Evolutionary conservation across 2,329 filamentous ascomycete species (phyloP).

Genomic region (Colletotrichum sojae): DNA sequence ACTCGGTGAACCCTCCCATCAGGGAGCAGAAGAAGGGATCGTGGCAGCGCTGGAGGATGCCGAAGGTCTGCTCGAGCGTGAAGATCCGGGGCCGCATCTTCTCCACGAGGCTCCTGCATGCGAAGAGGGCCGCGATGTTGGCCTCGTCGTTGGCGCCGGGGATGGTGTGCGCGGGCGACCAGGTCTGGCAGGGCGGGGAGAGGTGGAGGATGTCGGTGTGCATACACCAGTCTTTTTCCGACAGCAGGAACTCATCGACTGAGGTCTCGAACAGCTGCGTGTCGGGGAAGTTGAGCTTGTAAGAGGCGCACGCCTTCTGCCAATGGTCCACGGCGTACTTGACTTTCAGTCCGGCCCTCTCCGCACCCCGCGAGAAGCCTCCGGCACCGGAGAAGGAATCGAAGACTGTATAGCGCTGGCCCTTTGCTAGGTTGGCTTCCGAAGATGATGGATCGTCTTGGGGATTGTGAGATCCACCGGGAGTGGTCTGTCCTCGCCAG

Average conservation of each 20-base stretch:
- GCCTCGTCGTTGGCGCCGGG: slow-evolving; percentile 71
- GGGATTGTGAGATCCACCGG: slow-evolving; percentile 52
- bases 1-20: slow-evolving; percentile 73
- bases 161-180: slow-evolving; percentile 79
- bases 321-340: slow-evolving; percentile 76
- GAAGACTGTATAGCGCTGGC: slow-evolving; percentile 74
- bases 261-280: slow-evolving; percentile 63
- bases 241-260: slow-evolving; percentile 64
- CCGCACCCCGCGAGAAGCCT: slow-evolving; percentile 77
- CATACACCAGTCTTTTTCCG: slow-evolving; percentile 46
- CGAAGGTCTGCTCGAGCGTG: slow-evolving; percentile 85
- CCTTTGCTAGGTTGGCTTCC: not conserved
- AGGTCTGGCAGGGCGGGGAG: slow-evolving; percentile 84
- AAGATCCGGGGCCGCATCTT: slow-evolving; percentile 75
- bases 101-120: slow-evolving; percentile 68
- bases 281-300: slow-evolving; percentile 70
- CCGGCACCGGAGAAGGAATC: slow-evolving; percentile 83
- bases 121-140: slow-evolving; percentile 74
- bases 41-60: slow-evolving; percentile 64
- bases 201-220: slow-evolving; percentile 80
- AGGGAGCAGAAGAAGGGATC: slow-evolving; percentile 73
- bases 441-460: not conserved
- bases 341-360: slow-evolving; percentile 69
- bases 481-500: slow-evolving; percentile 57
- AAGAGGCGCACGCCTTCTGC: slow-evolving; percentile 68